A percentile compares a stretch with the other conserved stretches of the same genome.
Conservation (phyloP, 495 filamentous ascomycete genomes). For the Xylaria cubensis region DNA sequence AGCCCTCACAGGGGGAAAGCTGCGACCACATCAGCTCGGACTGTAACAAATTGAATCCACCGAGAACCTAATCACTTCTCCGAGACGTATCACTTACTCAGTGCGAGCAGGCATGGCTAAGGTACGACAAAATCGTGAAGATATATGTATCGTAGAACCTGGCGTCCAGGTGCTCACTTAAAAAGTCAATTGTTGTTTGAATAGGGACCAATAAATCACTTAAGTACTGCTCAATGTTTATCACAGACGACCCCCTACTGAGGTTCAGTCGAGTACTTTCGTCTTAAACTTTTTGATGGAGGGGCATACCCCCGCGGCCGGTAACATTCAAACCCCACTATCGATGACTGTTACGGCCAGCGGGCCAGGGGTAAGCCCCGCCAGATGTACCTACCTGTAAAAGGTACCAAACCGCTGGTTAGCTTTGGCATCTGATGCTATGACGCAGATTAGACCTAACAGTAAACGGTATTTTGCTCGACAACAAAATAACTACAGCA, state of each 20-base stretch:
- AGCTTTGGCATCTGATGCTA: constrained; percentile 1
- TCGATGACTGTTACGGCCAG: not conserved
- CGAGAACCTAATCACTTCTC: not conserved
- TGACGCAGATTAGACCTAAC: not conserved
- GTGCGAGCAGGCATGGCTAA: constrained; percentile 48
- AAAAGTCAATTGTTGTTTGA: not conserved
- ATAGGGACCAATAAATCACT: not conserved
- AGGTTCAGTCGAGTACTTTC: not conserved
- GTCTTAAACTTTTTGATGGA: constrained; percentile 24
- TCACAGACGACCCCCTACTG: not conserved
- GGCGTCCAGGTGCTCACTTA: not conserved
- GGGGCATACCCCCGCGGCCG: constrained; percentile 24
- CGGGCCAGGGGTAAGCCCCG: not conserved
- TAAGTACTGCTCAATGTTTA: not conserved
- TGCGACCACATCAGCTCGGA: constrained; percentile 40
- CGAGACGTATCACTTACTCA: constrained; percentile 41
- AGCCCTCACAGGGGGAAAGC: constrained; percentile 80
- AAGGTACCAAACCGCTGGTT: not conserved
- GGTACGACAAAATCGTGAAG: not conserved
- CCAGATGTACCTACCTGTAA: not conserved
- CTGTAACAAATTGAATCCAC: not conserved
- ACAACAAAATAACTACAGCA: constrained; percentile 3
- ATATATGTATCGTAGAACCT: not conserved
- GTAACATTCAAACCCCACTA: constrained; percentile 15
- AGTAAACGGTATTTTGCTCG: not conserved